Base-by-base conservation (phyloP, 306 rosid genomes). In the Cicer chorassanicum region DNA sequence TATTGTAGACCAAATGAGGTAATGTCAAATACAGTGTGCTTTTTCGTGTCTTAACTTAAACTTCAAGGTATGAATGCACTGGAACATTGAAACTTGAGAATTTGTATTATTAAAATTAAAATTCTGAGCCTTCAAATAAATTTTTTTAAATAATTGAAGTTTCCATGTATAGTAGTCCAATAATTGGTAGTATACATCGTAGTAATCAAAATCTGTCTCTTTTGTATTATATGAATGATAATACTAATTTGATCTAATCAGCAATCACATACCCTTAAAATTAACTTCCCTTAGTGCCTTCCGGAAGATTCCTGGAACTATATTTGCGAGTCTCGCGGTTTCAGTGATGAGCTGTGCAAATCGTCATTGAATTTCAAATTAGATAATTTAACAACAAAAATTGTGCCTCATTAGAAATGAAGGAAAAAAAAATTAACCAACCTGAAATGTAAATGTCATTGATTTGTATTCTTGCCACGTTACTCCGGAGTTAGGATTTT, bases 381-480 rank as follows among this genome's bases (percentile, higher is more conserved):
- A 64, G 56, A 70, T 7, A 16, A 72, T 36, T n/a, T 19, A 42
- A 65, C 53, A 14, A 18, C 18, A 9, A 40, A 45, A 68, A 19
- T 9, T 57, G 45, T 74, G 48, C 6, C 43, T 46, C n/a, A 5
- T n/a, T 21, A 15, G 78, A 39, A 18, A 16, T 19, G 1, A 54
- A 19, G 68, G 34, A 51, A 45, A 49, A n/a, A n/a, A 19, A 34
- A 21, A 19, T 65, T 49, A 40, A 75, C 78, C 64, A 64, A 91
- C 98, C 95, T 91, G 96, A 81, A 88, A 88, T 81, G 99, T 94
- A 76, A 80, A 92, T 75, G 84, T 88, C 99, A 94, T 94, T 75
- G 99, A 92, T 86, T 91, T 94, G 89, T 94, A 94, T 82, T 94
- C 99, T 82, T 88, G 84, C 99, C 99, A 94, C 34, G 96, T 86